Conservation (phyloP, 805 yeast genomes). For the Lipomyces sp. region DNA sequence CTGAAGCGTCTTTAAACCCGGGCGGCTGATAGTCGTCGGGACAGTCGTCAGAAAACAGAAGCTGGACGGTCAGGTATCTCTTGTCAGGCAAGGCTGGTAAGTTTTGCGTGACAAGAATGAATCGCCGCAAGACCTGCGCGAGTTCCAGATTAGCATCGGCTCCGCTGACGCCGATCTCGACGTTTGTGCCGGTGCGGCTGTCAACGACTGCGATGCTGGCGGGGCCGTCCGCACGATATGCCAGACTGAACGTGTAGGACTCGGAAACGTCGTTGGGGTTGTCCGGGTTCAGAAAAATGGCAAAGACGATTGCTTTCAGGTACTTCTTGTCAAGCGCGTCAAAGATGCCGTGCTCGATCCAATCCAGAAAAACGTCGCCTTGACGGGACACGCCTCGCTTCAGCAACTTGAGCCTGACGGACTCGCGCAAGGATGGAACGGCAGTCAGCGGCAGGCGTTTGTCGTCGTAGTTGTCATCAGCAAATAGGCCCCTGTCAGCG, state of each 20-base stretch:
- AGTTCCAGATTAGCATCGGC: conserved; percentile 45
- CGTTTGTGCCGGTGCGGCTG: conserved; percentile 32
- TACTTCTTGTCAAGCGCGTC: conserved; percentile 46
- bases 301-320: conserved; percentile 47
- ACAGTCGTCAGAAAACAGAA: conserved; percentile 49
- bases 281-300: conserved; percentile 45
- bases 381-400: conserved; percentile 46
- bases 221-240: conserved; percentile 38
- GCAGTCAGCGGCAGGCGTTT: conserved; percentile 33
- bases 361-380: conserved; percentile 50
- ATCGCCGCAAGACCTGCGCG: conserved; percentile 50
- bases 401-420: conserved; percentile 50
- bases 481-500: conserved; percentile 56
- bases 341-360: conserved; percentile 53
- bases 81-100: conserved; percentile 50
- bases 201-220: conserved; percentile 29
- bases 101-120: conserved; percentile 53
- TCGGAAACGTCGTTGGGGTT: conserved; percentile 48
- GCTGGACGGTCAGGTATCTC: conserved; percentile 48
- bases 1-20: conserved; percentile 45
- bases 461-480: conserved; percentile 53
- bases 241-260: conserved; percentile 50
- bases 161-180: conserved; percentile 15
- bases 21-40: conserved; percentile 51
- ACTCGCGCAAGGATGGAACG: conserved; percentile 27